Conservation (phyloP, 2,329 filamentous ascomycete species). For the Paracamarosporium sp. region DNA sequence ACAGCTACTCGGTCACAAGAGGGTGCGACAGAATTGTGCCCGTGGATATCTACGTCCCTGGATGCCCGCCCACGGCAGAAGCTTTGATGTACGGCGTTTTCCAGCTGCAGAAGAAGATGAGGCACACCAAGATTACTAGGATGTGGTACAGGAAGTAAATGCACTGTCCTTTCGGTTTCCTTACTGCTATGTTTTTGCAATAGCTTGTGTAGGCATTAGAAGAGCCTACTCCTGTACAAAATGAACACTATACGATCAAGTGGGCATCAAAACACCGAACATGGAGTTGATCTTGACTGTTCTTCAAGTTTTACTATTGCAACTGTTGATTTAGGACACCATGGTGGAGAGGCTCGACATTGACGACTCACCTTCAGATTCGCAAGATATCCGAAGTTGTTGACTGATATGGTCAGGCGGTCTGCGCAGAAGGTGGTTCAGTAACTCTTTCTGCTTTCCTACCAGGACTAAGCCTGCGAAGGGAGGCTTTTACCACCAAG, state of each 20-base stretch:
- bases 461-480: too few species aligned
- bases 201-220: constrained; percentile 3
- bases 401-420: too few species aligned
- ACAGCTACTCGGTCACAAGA: constrained; percentile 80
- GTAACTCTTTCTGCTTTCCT: too few species aligned
- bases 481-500: too few species aligned
- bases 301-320: too few species aligned
- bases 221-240: constrained; percentile 8
- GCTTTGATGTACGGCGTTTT: constrained; percentile 70
- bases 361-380: too few species aligned
- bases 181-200: constrained; percentile 3
- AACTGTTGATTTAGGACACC: too few species aligned
- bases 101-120: constrained; percentile 80
- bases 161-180: constrained; percentile 13
- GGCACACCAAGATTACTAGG: constrained; percentile 62
- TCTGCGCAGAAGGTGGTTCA: too few species aligned
- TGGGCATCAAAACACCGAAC: neutral
- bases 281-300: too few species aligned
- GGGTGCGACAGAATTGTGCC: constrained; percentile 83
- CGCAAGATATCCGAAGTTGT: too few species aligned
- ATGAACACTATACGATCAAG: neutral
- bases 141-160: constrained; percentile 65
- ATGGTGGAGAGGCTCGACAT: too few species aligned
- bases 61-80: constrained; percentile 67
- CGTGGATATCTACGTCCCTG: constrained; percentile 82